phyloP scores from a whole-genome alignment of 495 filamentous ascomycete species.

The Physcia stellaris region DNA sequence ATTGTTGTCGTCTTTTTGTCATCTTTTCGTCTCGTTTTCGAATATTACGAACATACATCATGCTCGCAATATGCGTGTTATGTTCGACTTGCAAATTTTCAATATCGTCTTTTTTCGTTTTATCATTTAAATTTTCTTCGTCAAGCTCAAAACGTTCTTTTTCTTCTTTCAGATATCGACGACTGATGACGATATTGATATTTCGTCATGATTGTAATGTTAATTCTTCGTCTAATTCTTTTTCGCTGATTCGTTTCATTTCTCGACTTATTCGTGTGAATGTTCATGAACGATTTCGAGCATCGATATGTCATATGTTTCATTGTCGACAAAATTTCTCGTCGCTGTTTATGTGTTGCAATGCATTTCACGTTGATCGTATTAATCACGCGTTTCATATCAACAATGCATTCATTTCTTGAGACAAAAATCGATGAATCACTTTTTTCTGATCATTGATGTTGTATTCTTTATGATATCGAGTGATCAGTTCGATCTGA shows the following conservation, averaged over 20 bases:
- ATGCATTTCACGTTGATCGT: neutral
- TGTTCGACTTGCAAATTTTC: slow-evolving; percentile 4
- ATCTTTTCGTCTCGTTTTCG: slow-evolving; percentile 6
- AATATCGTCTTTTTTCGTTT: neutral
- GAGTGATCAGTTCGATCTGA: neutral
- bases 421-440: neutral
- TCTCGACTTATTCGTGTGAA: slow-evolving; percentile 1
- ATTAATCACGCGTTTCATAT: neutral
- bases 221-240: slow-evolving; percentile 23
- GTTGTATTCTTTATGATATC: too few species aligned
- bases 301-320: neutral
- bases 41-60: slow-evolving; percentile 10
- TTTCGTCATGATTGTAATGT: neutral
- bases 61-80: slow-evolving; percentile 9
- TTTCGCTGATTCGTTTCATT: slow-evolving; percentile 1
- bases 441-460: neutral
- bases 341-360: neutral
- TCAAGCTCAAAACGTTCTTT: neutral
- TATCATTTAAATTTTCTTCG: neutral
- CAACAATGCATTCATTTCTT: too few species aligned
- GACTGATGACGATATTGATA: too few species aligned
- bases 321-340: neutral
- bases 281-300: neutral
- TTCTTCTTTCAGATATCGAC: neutral
- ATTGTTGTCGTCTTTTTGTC: neutral